Percentiles rank a stretch among this genome's conserved stretches.
Evolutionary conservation across 148 eudicot genomes (phyloP).

Genomic region (Heliosperma pusillum): DNA sequence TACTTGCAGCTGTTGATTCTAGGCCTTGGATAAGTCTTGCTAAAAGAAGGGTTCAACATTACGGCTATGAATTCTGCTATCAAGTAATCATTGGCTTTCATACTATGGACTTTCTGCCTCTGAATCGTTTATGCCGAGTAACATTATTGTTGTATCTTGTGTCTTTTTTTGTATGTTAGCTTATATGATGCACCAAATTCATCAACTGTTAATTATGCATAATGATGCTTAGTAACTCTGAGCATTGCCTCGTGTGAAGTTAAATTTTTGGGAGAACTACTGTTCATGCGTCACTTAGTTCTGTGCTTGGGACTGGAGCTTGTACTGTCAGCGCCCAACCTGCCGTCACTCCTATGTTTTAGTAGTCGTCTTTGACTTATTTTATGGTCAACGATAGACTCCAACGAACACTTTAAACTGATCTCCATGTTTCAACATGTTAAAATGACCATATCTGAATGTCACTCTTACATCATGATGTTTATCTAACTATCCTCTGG

Average conservation of each 20-base stretch:
- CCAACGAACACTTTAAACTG: not conserved
- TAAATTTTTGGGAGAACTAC: not conserved
- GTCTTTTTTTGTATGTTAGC: not conserved
- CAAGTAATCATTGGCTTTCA: constrained; percentile 25
- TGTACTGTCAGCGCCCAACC: not conserved
- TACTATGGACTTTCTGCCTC: not conserved
- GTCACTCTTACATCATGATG: too few species aligned
- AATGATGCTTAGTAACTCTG: constrained; percentile 2
- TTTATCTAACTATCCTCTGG: too few species aligned
- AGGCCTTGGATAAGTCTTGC: constrained; percentile 84
- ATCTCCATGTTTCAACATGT: too few species aligned
- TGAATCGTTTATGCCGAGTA: not conserved
- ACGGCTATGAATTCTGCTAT: constrained; percentile 89
- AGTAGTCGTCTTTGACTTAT: not conserved
- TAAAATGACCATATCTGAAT: too few species aligned
- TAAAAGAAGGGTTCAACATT: constrained; percentile 95
- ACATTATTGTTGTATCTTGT: constrained; percentile 1
- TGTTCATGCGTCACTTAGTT: not conserved
- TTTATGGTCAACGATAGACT: not conserved
- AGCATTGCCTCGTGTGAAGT: not conserved
- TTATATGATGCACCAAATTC: not conserved
- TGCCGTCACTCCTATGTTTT: not conserved
- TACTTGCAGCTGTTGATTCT: constrained; percentile 87
- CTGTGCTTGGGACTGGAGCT: not conserved
- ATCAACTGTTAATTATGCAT: not conserved